Evolutionary conservation across 2,329 filamentous ascomycete species (phyloP).

Genomic region (Hirsutella minnesotensis): DNA sequence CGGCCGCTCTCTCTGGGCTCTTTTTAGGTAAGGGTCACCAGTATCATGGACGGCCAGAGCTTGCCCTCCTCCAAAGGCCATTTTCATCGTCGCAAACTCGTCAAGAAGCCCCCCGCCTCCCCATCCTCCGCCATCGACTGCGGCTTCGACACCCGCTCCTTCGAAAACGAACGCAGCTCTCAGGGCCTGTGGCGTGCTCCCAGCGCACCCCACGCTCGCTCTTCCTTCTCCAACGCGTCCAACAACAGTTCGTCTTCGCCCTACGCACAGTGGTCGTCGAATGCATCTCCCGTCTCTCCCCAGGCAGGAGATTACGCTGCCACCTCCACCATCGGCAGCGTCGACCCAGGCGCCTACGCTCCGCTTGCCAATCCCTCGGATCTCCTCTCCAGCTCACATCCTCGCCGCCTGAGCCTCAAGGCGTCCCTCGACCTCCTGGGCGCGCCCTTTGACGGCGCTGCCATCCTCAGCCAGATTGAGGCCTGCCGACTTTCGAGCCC

Average conservation of each 20-base stretch:
- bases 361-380: slow-evolving; percentile 8
- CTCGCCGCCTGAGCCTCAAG: slow-evolving; percentile 11
- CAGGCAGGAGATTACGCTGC: slow-evolving; percentile 24
- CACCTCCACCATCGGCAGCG: slow-evolving; percentile 14
- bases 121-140: slow-evolving; percentile 39
- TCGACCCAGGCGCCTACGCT: slow-evolving; percentile 5
- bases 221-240: slow-evolving; percentile 36
- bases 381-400: slow-evolving; percentile 9
- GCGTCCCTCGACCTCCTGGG: slow-evolving; percentile 49
- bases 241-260: slow-evolving; percentile 35
- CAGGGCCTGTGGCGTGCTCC: slow-evolving; percentile 49
- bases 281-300: slow-evolving; percentile 33
- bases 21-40: slow-evolving; percentile 12
- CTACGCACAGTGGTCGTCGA: slow-evolving; percentile 29
- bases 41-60: slow-evolving; percentile 36
- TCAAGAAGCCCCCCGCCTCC: slow-evolving; percentile 47
- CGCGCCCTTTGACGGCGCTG: slow-evolving; percentile 52
- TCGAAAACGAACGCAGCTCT: slow-evolving; percentile 53
- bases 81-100: slow-evolving; percentile 47
- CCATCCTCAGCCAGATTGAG: slow-evolving; percentile 49
- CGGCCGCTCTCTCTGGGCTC: slow-evolving; percentile 10
- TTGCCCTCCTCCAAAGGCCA: slow-evolving; percentile 30
- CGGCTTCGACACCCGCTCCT: slow-evolving; percentile 41
- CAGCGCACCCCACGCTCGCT: slow-evolving; percentile 39
- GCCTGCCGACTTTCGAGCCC: slow-evolving; percentile 30